A percentile compares a stretch with the other conserved stretches of the same genome.
These are phyloP conservation scores for Vitis vinifera DNA, from an alignment of 164 flowering plant genomes.

Conservation along the genomic window DNA sequence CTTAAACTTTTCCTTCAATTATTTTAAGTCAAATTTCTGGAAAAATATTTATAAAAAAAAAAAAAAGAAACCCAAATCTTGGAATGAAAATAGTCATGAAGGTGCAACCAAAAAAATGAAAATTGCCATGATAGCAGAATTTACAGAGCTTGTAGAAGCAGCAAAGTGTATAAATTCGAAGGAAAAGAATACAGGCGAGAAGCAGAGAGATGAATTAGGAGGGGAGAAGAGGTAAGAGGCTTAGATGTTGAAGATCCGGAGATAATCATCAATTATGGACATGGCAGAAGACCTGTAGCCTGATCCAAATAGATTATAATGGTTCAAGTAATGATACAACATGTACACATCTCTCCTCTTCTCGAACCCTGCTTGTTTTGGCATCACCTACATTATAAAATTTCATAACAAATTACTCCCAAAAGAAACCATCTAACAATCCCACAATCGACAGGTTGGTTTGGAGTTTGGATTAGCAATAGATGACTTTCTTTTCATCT, in stretches of 20 bases:
- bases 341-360: conserved; percentile 78
- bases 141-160: background rate
- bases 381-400: conserved; percentile 69
- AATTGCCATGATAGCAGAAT: background rate
- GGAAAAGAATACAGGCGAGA: background rate
- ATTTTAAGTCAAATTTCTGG: too few relatives aligned
- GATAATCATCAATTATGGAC: conserved; percentile 90
- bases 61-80: too few relatives aligned
- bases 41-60: too few relatives aligned
- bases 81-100: too few relatives aligned
- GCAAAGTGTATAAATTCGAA: background rate
- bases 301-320: conserved; percentile 92
- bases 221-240: too few relatives aligned
- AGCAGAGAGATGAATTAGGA: too few relatives aligned
- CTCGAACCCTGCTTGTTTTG: conserved; percentile 89
- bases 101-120: background rate
- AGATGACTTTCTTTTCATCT: background rate
- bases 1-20: too few relatives aligned
- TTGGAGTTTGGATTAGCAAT: background rate
- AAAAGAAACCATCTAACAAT: too few relatives aligned
- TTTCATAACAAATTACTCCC: too few relatives aligned
- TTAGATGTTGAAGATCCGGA: conserved; percentile 55
- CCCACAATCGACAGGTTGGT: too few relatives aligned
- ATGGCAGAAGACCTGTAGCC: conserved; percentile 89
- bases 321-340: conserved; percentile 95